Conservation (phyloP, 768 basidiomycete genomes). For the Tulasnella sp. region DNA sequence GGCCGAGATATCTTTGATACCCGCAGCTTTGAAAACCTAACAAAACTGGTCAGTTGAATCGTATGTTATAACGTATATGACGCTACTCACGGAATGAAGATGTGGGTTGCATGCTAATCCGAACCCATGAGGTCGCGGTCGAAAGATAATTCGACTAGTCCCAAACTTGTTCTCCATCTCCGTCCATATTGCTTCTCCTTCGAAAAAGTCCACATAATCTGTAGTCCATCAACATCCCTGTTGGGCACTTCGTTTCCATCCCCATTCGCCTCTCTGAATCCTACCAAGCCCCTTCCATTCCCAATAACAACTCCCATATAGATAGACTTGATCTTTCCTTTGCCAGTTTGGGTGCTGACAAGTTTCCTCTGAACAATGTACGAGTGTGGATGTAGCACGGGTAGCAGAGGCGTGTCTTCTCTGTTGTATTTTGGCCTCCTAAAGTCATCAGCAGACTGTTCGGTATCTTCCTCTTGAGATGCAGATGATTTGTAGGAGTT, state of each 20-base stretch:
- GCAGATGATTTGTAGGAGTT: too few relatives aligned
- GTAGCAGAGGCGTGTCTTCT: too few relatives aligned
- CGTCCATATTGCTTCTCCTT: conserved; percentile 89
- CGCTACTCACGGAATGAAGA: conserved; percentile 40
- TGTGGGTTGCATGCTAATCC: conserved; percentile 82
- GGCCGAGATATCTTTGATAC: conserved; percentile 87
- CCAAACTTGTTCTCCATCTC: conserved; percentile 78
- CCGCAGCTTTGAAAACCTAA: conserved; percentile 79
- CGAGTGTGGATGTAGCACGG: too few relatives aligned
- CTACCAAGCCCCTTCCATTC: conserved; percentile 71
- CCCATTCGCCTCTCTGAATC: conserved; percentile 72
- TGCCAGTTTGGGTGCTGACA: conserved; percentile 82
- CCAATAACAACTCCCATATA: conserved; percentile 61
- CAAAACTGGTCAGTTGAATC: not conserved
- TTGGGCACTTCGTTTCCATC: too few relatives aligned
- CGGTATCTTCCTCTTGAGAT: too few relatives aligned
- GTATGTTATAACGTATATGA: too few relatives aligned
- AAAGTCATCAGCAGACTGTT: too few relatives aligned
- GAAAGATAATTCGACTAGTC: conserved; percentile 62
- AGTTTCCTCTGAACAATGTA: conserved; percentile 37
- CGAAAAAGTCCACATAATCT: conserved; percentile 91
- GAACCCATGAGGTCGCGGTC: conserved; percentile 79
- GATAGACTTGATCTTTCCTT: conserved; percentile 67
- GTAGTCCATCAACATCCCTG: conserved; percentile 80
- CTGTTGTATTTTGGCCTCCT: too few relatives aligned